phyloP scores from a whole-genome alignment of 2,329 filamentous ascomycete genomes.

The Microcyclospora tardicrescens region DNA sequence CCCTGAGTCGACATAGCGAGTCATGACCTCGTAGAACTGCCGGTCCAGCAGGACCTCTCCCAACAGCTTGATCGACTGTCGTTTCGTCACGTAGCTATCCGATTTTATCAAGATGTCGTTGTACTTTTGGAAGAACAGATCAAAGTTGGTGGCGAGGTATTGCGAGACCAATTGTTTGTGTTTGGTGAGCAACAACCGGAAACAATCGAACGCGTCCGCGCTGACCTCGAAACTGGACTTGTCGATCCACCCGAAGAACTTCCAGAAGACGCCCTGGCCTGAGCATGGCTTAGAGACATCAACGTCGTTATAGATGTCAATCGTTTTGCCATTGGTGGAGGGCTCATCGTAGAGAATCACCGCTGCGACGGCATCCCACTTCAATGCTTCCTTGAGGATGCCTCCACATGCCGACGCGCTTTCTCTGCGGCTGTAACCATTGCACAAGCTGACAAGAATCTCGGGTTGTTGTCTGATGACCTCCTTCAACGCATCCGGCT shows the following conservation, averaged over 20 bases:
- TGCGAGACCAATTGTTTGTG: constrained; percentile 85
- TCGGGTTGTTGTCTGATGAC: constrained; percentile 77
- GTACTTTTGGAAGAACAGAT: constrained; percentile 83
- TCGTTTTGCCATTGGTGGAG: constrained; percentile 55
- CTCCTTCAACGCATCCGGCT: constrained; percentile 77
- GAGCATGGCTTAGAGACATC: constrained; percentile 63
- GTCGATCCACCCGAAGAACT: constrained; percentile 95
- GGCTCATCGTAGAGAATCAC: constrained; percentile 90
- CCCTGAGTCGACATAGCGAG: constrained; percentile 83
- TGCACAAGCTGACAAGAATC: constrained; percentile 75
- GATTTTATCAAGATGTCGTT: constrained; percentile 80
- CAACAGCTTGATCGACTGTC: constrained; percentile 93
- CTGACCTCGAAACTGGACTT: constrained; percentile 92
- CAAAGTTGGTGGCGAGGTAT: constrained; percentile 82
- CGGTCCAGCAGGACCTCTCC: constrained; percentile 90
- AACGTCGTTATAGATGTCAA: constrained; percentile 52
- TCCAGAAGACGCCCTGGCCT: constrained; percentile 85
- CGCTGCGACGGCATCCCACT: constrained; percentile 80
- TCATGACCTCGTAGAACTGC: constrained; percentile 97
- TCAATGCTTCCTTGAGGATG: constrained; percentile 76
- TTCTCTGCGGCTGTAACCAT: constrained; percentile 79
- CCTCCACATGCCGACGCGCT: constrained; percentile 85
- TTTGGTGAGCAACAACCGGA: constrained; percentile 83
- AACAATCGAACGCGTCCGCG: constrained; percentile 94
- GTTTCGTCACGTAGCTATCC: constrained; percentile 92